phyloP scores from a whole-genome alignment of 179 eudicot genomes.

The Spergularia azorica region DNA sequence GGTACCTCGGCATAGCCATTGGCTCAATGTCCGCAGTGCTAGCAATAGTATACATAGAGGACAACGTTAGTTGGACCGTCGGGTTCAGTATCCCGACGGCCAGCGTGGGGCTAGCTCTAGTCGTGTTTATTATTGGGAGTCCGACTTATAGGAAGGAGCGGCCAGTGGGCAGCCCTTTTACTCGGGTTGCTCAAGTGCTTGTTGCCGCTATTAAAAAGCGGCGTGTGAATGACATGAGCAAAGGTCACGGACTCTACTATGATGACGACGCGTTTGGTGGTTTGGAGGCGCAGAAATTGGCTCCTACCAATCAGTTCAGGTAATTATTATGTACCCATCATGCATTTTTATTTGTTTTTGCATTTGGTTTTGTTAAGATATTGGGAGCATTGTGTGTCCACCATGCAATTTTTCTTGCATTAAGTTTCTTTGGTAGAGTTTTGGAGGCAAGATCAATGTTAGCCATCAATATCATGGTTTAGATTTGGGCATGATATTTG shows the following conservation, averaged over 20 bases:
- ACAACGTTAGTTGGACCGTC: conserved; percentile 54
- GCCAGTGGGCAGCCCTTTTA: conserved; percentile 67
- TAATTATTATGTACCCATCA: conserved; percentile 4
- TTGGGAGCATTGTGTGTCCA: background rate
- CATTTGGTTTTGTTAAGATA: background rate
- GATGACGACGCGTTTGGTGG: conserved; percentile 22
- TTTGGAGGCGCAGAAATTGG: conserved; percentile 23
- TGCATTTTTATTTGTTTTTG: background rate
- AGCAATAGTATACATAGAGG: conserved; percentile 53
- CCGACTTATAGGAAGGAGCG: conserved; percentile 43
- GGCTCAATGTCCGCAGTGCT: conserved; percentile 53
- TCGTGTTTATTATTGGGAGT: conserved; percentile 46
- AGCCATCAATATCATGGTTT: background rate
- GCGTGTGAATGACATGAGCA: conserved; percentile 22
- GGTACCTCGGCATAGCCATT: conserved; percentile 65
- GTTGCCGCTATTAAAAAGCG: conserved; percentile 65
- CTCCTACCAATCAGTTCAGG: conserved; percentile 62
- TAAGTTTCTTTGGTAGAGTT: background rate
- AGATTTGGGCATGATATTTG: background rate
- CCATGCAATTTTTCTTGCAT: background rate
- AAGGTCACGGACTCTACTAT: background rate
- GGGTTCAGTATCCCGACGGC: conserved; percentile 53
- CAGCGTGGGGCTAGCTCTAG: conserved; percentile 49
- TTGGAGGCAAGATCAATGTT: background rate
- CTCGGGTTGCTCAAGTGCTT: conserved; percentile 62